Evolutionary conservation across 1,284 basidiomycete species (phyloP).

Genomic region (Stereum hirsutum): DNA sequence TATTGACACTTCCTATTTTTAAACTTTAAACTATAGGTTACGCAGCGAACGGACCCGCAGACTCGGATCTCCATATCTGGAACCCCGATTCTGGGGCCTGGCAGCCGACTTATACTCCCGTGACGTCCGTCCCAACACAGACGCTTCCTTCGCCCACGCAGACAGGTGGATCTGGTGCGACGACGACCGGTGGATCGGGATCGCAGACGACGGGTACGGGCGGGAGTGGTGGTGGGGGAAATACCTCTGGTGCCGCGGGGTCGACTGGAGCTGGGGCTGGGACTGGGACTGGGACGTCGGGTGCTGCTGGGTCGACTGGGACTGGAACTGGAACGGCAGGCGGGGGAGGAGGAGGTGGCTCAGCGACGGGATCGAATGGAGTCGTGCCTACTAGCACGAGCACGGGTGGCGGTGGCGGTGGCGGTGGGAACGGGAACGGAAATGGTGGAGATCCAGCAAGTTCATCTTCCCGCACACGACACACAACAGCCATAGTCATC

Average conservation of each 20-base stretch:
- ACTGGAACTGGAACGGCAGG: too few relatives aligned
- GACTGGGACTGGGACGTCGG: neutral
- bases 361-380: conserved; percentile 5
- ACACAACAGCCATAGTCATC: conserved; percentile 40
- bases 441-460: conserved; percentile 5
- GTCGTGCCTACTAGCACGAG: conserved; percentile 4
- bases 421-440: neutral
- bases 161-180: conserved; percentile 7
- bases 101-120: conserved; percentile 31
- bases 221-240: too few relatives aligned
- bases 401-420: conserved; percentile 7
- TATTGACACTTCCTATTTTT: too few relatives aligned
- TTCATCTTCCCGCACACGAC: conserved; percentile 14
- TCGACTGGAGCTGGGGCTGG: conserved; percentile 1
- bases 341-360: too few relatives aligned
- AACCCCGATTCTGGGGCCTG: conserved; percentile 31
- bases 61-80: conserved; percentile 44
- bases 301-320: conserved; percentile 6
- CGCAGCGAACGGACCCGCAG: conserved; percentile 37
- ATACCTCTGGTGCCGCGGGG: conserved; percentile 3
- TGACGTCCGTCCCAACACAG: conserved; percentile 20
- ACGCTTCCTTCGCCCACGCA: conserved; percentile 27
- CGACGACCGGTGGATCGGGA: conserved; percentile 8
- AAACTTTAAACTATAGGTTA: conserved; percentile 37
- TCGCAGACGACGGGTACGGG: too few relatives aligned